These are phyloP conservation scores for Sporothrix brasiliensis DNA, from an alignment of 2,329 filamentous ascomycete genomes.

Conservation along the genomic window DNA sequence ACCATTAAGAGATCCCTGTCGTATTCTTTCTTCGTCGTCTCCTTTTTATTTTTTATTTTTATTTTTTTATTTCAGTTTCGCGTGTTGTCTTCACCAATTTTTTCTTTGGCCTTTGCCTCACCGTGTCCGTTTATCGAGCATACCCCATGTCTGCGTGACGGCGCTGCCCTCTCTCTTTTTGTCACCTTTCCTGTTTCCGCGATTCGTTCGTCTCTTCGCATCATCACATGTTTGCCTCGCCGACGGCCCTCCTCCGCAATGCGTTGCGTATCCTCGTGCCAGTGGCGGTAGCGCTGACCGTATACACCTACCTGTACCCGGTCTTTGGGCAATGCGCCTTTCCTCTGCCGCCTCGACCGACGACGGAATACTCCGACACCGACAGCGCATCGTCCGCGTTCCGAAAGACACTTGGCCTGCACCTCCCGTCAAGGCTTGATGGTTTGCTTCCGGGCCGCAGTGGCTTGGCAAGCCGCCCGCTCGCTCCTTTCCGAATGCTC, in stretches of 20 bases:
- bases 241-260: conserved; percentile 58
- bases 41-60: no score
- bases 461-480: conserved; percentile 37
- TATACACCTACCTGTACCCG: conserved; percentile 88
- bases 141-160: conserved; percentile 20
- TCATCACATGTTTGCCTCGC: conserved; percentile 54
- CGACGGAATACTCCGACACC: conserved; percentile 10
- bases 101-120: background rate
- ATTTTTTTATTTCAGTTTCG: background rate
- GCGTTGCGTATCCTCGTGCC: conserved; percentile 62
- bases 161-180: background rate
- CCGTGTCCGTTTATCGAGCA: background rate
- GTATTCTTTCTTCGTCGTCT: no score
- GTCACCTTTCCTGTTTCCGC: background rate
- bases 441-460: conserved; percentile 32
- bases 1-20: background rate
- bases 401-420: conserved; percentile 47
- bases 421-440: conserved; percentile 37
- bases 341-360: conserved; percentile 53
- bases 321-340: conserved; percentile 79
- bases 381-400: conserved; percentile 38
- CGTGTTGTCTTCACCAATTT: background rate
- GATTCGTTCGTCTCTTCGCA: conserved; percentile 32
- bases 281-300: conserved; percentile 67
- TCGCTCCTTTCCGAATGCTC: conserved; percentile 81